A percentile compares a stretch with the other conserved stretches of the same genome.
phyloP scores from a whole-genome alignment of 768 basidiomycete species.

The Nidularia sp. region DNA sequence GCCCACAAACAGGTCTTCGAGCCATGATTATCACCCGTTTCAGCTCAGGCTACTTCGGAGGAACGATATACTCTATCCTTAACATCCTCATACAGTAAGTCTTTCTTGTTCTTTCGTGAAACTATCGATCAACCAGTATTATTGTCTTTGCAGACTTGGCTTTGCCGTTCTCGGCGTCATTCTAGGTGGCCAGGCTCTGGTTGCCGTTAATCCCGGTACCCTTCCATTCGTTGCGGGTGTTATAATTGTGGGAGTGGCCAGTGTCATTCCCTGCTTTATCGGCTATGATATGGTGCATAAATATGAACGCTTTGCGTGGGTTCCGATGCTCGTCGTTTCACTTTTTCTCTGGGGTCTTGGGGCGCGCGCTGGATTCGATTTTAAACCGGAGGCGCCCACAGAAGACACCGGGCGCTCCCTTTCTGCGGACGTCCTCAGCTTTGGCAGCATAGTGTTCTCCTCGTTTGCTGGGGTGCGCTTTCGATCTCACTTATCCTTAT shows the following conservation, averaged over 20 bases:
- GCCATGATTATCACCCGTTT: neutral
- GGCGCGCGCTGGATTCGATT: neutral
- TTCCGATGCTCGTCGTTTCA: neutral
- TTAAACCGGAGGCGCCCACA: neutral
- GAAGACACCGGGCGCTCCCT: neutral
- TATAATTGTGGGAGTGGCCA: neutral
- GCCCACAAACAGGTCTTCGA: neutral
- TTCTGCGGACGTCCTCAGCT: neutral
- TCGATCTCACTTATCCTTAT: neutral
- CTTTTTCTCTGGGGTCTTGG: neutral
- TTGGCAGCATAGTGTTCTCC: neutral
- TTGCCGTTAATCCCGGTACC: neutral
- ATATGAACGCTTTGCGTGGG: neutral
- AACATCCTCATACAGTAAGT: neutral
- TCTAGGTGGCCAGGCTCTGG: neutral
- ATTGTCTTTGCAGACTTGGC: neutral
- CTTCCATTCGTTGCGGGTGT: neutral
- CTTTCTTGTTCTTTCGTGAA: neutral
- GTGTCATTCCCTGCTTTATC: neutral
- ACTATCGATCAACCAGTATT: neutral
- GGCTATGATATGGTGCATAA: neutral
- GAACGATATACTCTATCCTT: neutral
- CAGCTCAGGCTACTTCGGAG: neutral
- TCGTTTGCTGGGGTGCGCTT: neutral
- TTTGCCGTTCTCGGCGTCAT: neutral